Conservation (phyloP, 2,329 filamentous ascomycete species). For the Nannizziopsis barbatae region DNA sequence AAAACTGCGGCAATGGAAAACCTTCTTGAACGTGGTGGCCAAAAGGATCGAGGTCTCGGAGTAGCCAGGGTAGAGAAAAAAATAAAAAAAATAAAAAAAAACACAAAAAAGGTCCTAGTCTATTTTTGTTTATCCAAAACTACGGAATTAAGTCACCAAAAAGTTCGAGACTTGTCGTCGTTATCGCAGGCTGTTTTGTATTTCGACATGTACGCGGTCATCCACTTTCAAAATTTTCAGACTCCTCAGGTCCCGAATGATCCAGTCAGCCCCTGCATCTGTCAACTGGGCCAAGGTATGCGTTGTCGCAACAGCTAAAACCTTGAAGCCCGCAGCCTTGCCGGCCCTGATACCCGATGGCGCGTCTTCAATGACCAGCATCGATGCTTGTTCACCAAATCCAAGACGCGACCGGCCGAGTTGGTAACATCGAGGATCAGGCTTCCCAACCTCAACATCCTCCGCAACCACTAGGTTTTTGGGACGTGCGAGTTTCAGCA, state of each 20-base stretch:
- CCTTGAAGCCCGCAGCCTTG: constrained; percentile 74
- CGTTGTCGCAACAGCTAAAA: constrained; percentile 74
- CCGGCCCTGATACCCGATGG: constrained; percentile 74
- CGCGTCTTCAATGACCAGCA: constrained; percentile 80
- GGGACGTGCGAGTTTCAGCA: constrained; percentile 54
- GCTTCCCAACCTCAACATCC: constrained; percentile 64
- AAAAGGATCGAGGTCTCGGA: constrained; percentile 1
- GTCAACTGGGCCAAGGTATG: constrained; percentile 62
- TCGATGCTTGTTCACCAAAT: constrained; percentile 36
- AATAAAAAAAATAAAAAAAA: constrained; percentile 18
- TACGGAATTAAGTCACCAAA: not conserved
- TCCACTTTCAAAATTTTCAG: constrained; percentile 51
- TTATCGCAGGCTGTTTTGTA: constrained; percentile 46
- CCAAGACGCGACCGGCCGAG: constrained; percentile 55
- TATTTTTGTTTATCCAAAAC: not conserved
- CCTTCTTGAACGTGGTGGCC: constrained; percentile 6
- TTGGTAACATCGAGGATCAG: constrained; percentile 62
- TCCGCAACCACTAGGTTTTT: constrained; percentile 61
- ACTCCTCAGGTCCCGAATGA: constrained; percentile 67
- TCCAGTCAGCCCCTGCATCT: constrained; percentile 74
- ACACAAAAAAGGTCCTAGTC: constrained; percentile 7
- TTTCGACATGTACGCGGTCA: constrained; percentile 55
- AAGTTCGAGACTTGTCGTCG: not conserved
- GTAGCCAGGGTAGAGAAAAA: constrained; percentile 7
- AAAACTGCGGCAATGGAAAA: too few species aligned